A percentile compares a stretch with the other conserved stretches of the same genome.
phyloP scores from a whole-genome alignment of 495 filamentous ascomycete genomes.

The Podospora conica region DNA sequence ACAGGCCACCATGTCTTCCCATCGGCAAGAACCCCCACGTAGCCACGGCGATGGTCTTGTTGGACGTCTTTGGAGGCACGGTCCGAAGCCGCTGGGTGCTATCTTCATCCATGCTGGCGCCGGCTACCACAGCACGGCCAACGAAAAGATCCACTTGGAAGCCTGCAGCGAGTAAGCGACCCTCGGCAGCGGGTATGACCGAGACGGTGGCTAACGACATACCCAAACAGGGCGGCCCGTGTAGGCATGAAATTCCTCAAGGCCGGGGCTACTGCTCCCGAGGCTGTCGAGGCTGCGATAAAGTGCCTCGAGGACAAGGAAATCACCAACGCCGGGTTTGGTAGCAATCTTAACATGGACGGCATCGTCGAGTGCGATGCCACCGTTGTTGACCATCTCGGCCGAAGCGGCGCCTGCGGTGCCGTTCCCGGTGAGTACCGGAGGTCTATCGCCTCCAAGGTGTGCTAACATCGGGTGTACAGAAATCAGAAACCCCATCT shows the following conservation, averaged over 20 bases:
- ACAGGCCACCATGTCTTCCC: background rate
- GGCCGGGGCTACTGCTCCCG: slow-evolving; percentile 70
- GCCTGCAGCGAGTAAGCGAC: slow-evolving; percentile 77
- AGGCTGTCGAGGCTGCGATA: slow-evolving; percentile 90
- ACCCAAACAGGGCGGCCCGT: slow-evolving; percentile 59
- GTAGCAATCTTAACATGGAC: slow-evolving; percentile 88
- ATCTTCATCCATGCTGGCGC: slow-evolving; percentile 95
- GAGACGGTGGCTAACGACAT: background rate
- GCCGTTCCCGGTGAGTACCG: slow-evolving; percentile 71
- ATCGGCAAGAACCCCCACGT: background rate
- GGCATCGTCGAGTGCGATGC: slow-evolving; percentile 93
- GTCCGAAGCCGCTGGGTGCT: slow-evolving; percentile 41
- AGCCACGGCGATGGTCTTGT: slow-evolving; percentile 18
- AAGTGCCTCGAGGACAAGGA: slow-evolving; percentile 82
- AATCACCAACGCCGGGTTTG: slow-evolving; percentile 94
- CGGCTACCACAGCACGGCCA: slow-evolving; percentile 82
- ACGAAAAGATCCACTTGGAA: slow-evolving; percentile 74
- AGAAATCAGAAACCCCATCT: slow-evolving; percentile 93
- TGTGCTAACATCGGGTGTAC: background rate
- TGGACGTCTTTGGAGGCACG: slow-evolving; percentile 19
- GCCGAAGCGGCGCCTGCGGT: slow-evolving; percentile 87
- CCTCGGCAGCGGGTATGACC: background rate
- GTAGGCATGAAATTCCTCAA: slow-evolving; percentile 72
- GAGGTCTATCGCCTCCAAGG: background rate
- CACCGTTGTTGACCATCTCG: slow-evolving; percentile 81